phyloP scores from a whole-genome alignment of 1,139 yeast species.

The Debaryomyces udenii region DNA sequence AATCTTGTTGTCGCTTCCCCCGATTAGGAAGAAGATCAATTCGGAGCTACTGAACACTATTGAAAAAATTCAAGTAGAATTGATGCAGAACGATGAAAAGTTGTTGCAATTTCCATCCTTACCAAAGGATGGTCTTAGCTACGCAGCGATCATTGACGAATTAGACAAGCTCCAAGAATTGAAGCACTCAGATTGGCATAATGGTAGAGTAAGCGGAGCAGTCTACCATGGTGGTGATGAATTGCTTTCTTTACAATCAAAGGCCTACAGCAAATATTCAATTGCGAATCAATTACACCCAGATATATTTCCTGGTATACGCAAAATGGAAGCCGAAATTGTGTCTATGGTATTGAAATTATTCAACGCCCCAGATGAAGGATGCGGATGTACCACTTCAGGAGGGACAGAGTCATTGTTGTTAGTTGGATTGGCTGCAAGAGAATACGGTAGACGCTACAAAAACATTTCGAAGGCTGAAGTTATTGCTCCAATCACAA shows the following conservation, averaged over 20 bases:
- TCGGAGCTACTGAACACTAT: slow-evolving; percentile 56
- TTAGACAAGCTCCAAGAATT: slow-evolving; percentile 52
- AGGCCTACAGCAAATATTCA: slow-evolving; percentile 74
- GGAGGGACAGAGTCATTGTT: slow-evolving; percentile 97
- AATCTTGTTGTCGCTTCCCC: slow-evolving; percentile 53
- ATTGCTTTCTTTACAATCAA: slow-evolving; percentile 68
- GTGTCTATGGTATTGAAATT: slow-evolving; percentile 85
- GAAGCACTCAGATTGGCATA: slow-evolving; percentile 77
- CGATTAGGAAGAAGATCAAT: slow-evolving; percentile 58
- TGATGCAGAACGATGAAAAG: slow-evolving; percentile 54
- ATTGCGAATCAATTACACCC: slow-evolving; percentile 96
- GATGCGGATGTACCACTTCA: slow-evolving; percentile 88
- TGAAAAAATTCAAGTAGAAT: slow-evolving; percentile 51
- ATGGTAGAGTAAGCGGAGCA: slow-evolving; percentile 90
- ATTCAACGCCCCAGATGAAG: slow-evolving; percentile 72
- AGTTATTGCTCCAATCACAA: slow-evolving; percentile 83
- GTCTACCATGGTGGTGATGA: slow-evolving; percentile 94
- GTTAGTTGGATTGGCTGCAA: slow-evolving; percentile 84
- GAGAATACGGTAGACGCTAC: slow-evolving; percentile 60
- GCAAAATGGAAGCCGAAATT: slow-evolving; percentile 95
- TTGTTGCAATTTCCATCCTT: slow-evolving; percentile 52
- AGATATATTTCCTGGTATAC: slow-evolving; percentile 93
- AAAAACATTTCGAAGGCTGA: slow-evolving; percentile 77
- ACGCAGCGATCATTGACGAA: slow-evolving; percentile 46
- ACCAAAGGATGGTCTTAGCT: slow-evolving; percentile 60